Evolutionary conservation across 2,329 filamentous ascomycete species (phyloP).

Genomic region (Penicillium sp.): DNA sequence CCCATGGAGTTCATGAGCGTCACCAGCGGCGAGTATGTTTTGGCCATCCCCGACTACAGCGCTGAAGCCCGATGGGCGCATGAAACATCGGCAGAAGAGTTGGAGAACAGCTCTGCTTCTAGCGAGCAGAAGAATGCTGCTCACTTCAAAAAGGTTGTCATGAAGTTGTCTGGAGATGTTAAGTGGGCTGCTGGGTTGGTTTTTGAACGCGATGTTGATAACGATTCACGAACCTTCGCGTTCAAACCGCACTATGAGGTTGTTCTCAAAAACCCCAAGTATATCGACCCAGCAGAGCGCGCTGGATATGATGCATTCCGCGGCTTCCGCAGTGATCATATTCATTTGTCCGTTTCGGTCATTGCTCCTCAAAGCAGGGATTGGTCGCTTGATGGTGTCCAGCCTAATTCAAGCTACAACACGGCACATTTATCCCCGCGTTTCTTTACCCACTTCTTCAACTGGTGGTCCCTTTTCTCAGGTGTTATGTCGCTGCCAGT

Average conservation of each 20-base stretch:
- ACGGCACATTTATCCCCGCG: slow-evolving; percentile 91
- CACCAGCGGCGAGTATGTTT: slow-evolving; percentile 90
- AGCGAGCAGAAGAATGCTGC: slow-evolving; percentile 72
- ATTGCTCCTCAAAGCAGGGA: slow-evolving; percentile 84
- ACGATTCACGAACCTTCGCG: slow-evolving; percentile 76
- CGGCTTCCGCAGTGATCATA: slow-evolving; percentile 95
- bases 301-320: slow-evolving; percentile 85
- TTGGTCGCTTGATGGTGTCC: slow-evolving; percentile 76
- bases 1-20: slow-evolving; percentile 94
- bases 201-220: slow-evolving; percentile 81
- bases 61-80: slow-evolving; percentile 75
- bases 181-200: slow-evolving; percentile 89
- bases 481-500: slow-evolving; percentile 93
- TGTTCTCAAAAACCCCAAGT: slow-evolving; percentile 77
- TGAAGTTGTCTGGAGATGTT: slow-evolving; percentile 97
- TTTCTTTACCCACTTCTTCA: slow-evolving; percentile 98
- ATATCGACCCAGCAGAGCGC: slow-evolving; percentile 63
- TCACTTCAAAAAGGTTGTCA: slow-evolving; percentile 96
- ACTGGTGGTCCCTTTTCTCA: slow-evolving; percentile 96
- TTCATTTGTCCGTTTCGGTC: slow-evolving; percentile 91
- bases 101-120: slow-evolving; percentile 64
- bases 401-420: slow-evolving; percentile 89
- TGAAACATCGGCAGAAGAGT: slow-evolving; percentile 51
- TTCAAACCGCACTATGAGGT: slow-evolving; percentile 95
- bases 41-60: slow-evolving; percentile 92